Base-by-base conservation (phyloP, 176 grass and related monocot species). In the Tillandsia leiboldiana region DNA sequence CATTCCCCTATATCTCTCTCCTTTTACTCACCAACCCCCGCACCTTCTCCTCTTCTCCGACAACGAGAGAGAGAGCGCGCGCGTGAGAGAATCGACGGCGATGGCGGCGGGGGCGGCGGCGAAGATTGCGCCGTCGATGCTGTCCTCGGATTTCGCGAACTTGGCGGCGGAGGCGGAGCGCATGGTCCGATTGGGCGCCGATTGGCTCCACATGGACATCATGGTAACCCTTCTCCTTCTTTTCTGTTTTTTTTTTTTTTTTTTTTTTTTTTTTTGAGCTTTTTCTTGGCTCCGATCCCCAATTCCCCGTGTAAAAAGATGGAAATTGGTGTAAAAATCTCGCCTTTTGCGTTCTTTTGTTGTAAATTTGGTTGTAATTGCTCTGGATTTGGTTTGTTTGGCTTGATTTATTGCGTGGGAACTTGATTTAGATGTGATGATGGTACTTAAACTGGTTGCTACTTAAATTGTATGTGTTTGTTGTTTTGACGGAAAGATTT, bases 201-300 rank as follows among this genome's bases (percentile, higher is more conserved):
- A 99, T 66, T 99, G 94, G 94, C 87, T 99, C 66, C 94, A 93
- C 87, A 99, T 99, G 94, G 94, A 99, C 77, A 92, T 93, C 82
- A 99, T 99, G 94, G 94, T 96, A 61, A 61, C 7, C 22, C 17
- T n/a, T 9, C 15, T 22, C 56, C n/a, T 4, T 61, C 10, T 61
- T 20, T 22, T 14, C 15, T 18, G 3, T n/a, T 17, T 61, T 1
- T 2, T 61, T 23, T 15, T 18, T 61, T 61, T 1, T n/a, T n/a
- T n/a, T 22, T 59, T 59, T 59, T 14, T 20, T 20, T 20, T 20
- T 20, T 20, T 18, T 22, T 61, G 12, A 61, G 56, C 33, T 42
- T 42, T 42, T 42, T 7, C 33, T 42, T 42, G 7, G 5, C 33
- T 42, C 33, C 33, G 33, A 42, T 42, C 33, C 33, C 33, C 33